A percentile compares a stretch with the other conserved stretches of the same genome.
phyloP scores from a whole-genome alignment of 345 rosid genomes.

The Eucalyptus curtisii region DNA sequence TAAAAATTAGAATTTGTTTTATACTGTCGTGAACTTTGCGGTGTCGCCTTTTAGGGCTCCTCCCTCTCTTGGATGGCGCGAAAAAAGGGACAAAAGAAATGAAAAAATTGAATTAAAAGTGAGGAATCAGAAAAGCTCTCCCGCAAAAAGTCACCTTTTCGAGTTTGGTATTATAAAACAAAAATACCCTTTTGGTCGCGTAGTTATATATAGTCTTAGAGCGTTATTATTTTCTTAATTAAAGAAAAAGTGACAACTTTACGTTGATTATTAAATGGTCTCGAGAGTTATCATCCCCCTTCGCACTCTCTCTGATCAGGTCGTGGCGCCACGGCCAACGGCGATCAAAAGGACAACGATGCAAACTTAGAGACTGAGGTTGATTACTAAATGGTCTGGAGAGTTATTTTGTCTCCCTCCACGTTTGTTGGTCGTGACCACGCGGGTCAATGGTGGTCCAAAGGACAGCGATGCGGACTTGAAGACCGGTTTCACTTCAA shows the following conservation, averaged over 20 bases:
- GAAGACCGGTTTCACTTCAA: background rate
- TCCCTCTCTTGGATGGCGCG: background rate
- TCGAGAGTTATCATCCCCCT: background rate
- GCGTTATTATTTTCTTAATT: no score
- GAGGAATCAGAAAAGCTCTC: background rate
- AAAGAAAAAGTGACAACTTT: background rate
- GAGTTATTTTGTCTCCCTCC: background rate
- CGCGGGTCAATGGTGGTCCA: background rate
- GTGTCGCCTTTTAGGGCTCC: background rate
- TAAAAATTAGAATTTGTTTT: background rate
- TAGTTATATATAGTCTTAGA: background rate
- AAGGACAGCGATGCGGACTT: fast-evolving
- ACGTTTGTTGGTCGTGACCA: no score
- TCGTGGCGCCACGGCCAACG: background rate
- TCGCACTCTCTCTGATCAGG: no score
- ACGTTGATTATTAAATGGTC: background rate
- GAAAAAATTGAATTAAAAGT: background rate
- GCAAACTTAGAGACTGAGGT: background rate
- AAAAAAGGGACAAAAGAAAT: background rate
- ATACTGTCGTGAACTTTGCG: background rate
- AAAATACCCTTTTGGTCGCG: background rate
- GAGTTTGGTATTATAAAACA: background rate
- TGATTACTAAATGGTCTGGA: background rate
- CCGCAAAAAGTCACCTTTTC: background rate
- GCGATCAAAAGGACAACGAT: background rate